phyloP scores from a whole-genome alignment of 768 basidiomycete genomes.

The Calocybe cyanea region DNA sequence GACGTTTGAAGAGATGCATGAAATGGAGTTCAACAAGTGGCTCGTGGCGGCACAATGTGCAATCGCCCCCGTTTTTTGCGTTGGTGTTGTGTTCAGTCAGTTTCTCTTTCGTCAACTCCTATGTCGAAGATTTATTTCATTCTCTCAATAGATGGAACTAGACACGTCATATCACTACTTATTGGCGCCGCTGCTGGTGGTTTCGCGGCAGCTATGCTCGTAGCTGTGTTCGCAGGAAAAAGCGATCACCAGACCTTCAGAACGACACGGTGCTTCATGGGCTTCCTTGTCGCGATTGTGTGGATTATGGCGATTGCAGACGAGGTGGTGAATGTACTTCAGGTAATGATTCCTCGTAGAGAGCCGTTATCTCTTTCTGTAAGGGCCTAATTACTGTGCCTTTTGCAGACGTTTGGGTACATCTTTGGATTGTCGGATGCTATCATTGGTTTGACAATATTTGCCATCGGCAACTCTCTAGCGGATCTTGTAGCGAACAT shows the following conservation, averaged over 20 bases:
- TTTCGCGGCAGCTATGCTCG: conserved; percentile 45
- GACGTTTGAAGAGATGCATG: conserved; percentile 64
- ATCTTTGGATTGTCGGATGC: conserved; percentile 96
- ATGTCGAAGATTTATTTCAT: conserved; percentile 2
- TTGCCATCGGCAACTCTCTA: conserved; percentile 93
- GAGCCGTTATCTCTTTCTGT: background rate
- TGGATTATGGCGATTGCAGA: conserved; percentile 99
- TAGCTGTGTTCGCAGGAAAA: conserved; percentile 55
- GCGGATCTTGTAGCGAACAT: conserved; percentile 97
- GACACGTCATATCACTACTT: conserved; percentile 46
- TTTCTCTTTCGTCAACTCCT: conserved; percentile 12
- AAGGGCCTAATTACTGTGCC: conserved; percentile 3
- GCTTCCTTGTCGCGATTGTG: conserved; percentile 85
- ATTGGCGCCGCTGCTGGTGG: conserved; percentile 56
- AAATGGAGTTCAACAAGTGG: conserved; percentile 72
- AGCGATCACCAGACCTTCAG: conserved; percentile 55
- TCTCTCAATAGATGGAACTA: conserved; percentile 36
- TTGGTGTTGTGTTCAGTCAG: conserved; percentile 74
- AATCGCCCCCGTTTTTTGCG: conserved; percentile 77
- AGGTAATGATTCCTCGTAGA: conserved; percentile 54
- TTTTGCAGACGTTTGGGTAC: conserved; percentile 76
- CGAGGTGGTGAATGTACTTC: conserved; percentile 88
- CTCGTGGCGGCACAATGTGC: conserved; percentile 82
- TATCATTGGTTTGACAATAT: conserved; percentile 94
- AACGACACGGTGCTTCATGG: conserved; percentile 80